Evolutionary conservation across 2,329 filamentous ascomycete genomes (phyloP), one percentile per base, ranked within the genome.

Genomic region (Penicillium sumatraense): DNA sequence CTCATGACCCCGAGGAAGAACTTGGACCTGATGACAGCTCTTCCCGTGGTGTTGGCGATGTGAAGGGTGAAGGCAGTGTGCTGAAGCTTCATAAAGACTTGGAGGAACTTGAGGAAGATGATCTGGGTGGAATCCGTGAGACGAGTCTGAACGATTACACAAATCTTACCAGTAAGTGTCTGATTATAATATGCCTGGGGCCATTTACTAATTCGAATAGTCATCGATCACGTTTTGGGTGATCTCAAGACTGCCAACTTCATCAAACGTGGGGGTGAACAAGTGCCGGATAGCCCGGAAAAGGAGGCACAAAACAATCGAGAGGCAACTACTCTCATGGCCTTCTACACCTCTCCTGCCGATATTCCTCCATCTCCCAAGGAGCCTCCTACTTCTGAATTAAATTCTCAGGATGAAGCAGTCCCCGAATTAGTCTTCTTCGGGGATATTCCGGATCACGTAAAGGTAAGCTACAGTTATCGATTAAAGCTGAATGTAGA

Each of bases 1-100:
- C 80, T 23, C 85, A 86, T 67, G 83, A 87, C 60, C 84, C 84
- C 0, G 83, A 86, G 9, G 86, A 88, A 67, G 85, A 88, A 60
- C 70, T 83, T 53, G 81, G 81, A 14, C 83, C 84, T 44, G 81
- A 82, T 40, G 81, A 83, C 54, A 85, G 81, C 62, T 79, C 83
- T 63, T 78, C 82, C 61, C 81, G 82, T 44, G 83, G 87, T 66
- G 81, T 81, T 11, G 80, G 79, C 21, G 85, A 88, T 65, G 80
- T 85, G 45, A 83, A 82, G 51, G 83, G 83, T 33, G 86, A 81
- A 68, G 79, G 79, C 33, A 76, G 78, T 60, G 76, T 77, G 38
- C 74, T 81, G 36, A 81, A 80, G 62, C 72, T 79, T 46, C 78
- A 81, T 56, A 75, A 82, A 60, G 81, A 84, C 49, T 71, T 83